phyloP scores from a whole-genome alignment of 257 asterid genomes.

The Agastache rugosa region DNA sequence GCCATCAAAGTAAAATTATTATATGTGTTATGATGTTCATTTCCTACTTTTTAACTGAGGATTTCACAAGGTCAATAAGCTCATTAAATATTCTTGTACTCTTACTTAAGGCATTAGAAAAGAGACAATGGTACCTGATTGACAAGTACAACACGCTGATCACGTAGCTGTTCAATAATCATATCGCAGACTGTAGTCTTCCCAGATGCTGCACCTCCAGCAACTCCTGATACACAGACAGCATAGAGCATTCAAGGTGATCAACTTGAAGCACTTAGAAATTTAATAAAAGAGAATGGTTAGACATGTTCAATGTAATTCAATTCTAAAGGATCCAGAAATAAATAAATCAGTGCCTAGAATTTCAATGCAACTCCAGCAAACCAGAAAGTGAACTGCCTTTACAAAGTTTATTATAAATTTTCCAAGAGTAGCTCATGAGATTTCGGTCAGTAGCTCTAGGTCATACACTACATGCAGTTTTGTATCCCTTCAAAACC shows the following conservation, averaged over 20 bases:
- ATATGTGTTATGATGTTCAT: background rate
- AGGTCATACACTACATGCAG: conserved; percentile 27
- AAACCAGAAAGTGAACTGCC: conserved; percentile 7
- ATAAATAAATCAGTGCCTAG: conserved; percentile 16
- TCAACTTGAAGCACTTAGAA: conserved; percentile 24
- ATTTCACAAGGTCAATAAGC: conserved; percentile 17
- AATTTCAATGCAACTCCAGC: conserved; percentile 22
- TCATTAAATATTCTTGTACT: background rate
- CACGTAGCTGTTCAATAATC: conserved; percentile 95
- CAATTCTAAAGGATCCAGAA: background rate
- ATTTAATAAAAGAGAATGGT: conserved; percentile 7
- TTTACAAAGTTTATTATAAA: conserved; percentile 1
- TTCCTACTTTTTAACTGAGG: conserved; percentile 15
- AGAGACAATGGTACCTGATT: conserved; percentile 67
- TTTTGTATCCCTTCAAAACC: conserved; percentile 1
- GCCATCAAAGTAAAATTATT: background rate
- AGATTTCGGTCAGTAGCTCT: conserved; percentile 10
- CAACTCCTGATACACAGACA: conserved; percentile 69
- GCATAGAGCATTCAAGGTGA: conserved; percentile 25
- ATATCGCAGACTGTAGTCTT: conserved; percentile 98
- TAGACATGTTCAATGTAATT: conserved; percentile 5
- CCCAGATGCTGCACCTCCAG: conserved; percentile 99
- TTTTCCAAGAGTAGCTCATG: background rate
- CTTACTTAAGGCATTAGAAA: background rate
- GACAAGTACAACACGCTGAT: conserved; percentile 98